Percentiles rank a stretch among this genome's conserved stretches.
Conservation (phyloP, 2,329 filamentous ascomycete species). For the Xylaria multiplex region DNA sequence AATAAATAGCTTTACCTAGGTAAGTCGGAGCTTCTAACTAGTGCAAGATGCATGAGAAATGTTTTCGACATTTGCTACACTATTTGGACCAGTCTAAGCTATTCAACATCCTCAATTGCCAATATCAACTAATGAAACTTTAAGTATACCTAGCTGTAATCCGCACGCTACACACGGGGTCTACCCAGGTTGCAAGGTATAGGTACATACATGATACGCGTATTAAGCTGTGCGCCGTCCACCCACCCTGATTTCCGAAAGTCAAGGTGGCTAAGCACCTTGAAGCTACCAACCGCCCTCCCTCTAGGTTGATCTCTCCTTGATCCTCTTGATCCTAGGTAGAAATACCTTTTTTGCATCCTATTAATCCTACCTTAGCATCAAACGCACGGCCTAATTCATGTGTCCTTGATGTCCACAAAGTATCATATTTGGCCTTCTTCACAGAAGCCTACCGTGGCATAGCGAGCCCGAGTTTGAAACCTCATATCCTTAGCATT, state of each 20-base stretch:
- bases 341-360: slow-evolving; percentile 5
- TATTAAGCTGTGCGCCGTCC: neutral
- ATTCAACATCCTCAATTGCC: slow-evolving; percentile 1
- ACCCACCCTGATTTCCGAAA: slow-evolving; percentile 6
- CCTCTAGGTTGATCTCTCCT: neutral
- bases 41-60: too few relatives aligned
- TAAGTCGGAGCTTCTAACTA: too few relatives aligned
- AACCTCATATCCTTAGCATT: slow-evolving; percentile 1
- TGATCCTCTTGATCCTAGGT: slow-evolving; percentile 6
- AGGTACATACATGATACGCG: too few relatives aligned
- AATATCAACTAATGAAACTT: neutral
- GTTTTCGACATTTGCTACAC: too few relatives aligned
- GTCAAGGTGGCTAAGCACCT: slow-evolving; percentile 35
- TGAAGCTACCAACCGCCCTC: slow-evolving; percentile 2
- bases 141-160: neutral
- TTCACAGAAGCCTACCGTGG: neutral
- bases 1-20: too few relatives aligned
- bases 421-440: neutral
- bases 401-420: neutral
- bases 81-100: too few relatives aligned
- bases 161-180: too few relatives aligned
- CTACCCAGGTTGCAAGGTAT: neutral
- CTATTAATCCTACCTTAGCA: neutral
- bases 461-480: neutral
- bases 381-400: slow-evolving; percentile 4